Conservation (phyloP, 768 basidiomycete species). For the Boletus subparvulus region DNA sequence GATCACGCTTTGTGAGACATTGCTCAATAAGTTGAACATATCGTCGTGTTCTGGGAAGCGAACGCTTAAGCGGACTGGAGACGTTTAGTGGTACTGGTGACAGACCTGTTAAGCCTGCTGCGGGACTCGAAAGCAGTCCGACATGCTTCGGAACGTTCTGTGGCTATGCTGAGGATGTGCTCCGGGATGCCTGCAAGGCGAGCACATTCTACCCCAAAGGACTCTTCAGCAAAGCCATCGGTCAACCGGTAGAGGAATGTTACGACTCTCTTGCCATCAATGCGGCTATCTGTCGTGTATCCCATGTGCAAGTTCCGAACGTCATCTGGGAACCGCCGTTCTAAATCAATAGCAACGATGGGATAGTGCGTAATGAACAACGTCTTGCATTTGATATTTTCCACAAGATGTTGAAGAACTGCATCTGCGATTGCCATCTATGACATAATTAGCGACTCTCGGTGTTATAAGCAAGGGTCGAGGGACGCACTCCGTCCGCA, state of each 20-base stretch:
- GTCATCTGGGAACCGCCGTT: conserved; percentile 54
- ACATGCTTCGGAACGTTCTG: conserved; percentile 53
- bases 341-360: conserved; percentile 67
- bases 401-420: conserved; percentile 69
- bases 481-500: conserved; percentile 69
- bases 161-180: conserved; percentile 60
- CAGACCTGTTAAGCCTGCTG: conserved; percentile 50
- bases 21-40: conserved; percentile 27
- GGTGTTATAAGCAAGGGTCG: not conserved
- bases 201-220: conserved; percentile 92
- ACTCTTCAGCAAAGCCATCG: conserved; percentile 72
- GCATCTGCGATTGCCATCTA: conserved; percentile 88
- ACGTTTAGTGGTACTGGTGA: not conserved
- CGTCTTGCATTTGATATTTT: conserved; percentile 61
- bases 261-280: conserved; percentile 76
- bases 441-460: conserved; percentile 4
- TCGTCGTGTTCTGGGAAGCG: conserved; percentile 26
- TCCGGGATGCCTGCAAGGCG: conserved; percentile 83
- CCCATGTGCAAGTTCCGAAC: conserved; percentile 87
- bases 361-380: conserved; percentile 97
- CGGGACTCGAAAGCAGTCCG: conserved; percentile 52
- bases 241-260: conserved; percentile 83
- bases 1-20: conserved; percentile 25
- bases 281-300: conserved; percentile 64
- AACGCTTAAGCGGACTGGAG: not conserved